These are phyloP conservation scores for Tolypocladium album DNA, from an alignment of 2,329 filamentous ascomycete species.

Conservation along the genomic window DNA sequence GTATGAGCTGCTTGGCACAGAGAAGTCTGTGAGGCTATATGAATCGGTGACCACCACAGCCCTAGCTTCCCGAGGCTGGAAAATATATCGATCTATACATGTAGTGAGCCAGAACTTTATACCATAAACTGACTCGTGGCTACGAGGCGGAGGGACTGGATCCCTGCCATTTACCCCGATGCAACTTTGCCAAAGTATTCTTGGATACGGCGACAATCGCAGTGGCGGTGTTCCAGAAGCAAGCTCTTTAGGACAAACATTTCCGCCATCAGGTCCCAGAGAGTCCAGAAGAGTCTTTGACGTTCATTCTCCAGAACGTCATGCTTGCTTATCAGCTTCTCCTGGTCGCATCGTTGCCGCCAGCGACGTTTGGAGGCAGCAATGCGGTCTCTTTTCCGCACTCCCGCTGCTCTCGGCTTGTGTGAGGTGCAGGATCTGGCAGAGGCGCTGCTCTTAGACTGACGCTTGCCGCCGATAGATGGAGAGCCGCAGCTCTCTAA, in stretches of 20 bases:
- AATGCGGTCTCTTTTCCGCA: background rate
- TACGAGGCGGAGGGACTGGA: too few species aligned
- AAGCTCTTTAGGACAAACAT: background rate
- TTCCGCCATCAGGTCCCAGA: background rate
- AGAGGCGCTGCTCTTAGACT: background rate
- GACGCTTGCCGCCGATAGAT: background rate
- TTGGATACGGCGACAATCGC: background rate
- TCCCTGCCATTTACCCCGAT: background rate
- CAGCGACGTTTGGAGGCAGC: background rate
- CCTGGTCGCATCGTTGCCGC: background rate
- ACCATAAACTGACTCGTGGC: too few species aligned
- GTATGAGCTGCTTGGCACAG: background rate
- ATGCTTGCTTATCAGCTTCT: background rate
- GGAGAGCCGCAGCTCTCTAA: background rate
- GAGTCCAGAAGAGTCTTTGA: background rate
- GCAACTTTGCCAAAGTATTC: background rate
- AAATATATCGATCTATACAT: background rate
- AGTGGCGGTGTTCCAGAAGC: background rate
- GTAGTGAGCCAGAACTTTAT: too few species aligned
- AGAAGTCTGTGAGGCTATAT: background rate
- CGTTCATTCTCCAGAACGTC: background rate
- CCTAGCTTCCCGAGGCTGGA: background rate
- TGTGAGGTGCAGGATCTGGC: background rate
- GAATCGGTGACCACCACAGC: background rate
- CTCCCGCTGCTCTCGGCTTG: background rate